Percentiles rank a stretch among this genome's conserved stretches.
Evolutionary conservation across 352 stramenopile species (phyloP).

Genomic region (Phytophthora citrophthora): DNA sequence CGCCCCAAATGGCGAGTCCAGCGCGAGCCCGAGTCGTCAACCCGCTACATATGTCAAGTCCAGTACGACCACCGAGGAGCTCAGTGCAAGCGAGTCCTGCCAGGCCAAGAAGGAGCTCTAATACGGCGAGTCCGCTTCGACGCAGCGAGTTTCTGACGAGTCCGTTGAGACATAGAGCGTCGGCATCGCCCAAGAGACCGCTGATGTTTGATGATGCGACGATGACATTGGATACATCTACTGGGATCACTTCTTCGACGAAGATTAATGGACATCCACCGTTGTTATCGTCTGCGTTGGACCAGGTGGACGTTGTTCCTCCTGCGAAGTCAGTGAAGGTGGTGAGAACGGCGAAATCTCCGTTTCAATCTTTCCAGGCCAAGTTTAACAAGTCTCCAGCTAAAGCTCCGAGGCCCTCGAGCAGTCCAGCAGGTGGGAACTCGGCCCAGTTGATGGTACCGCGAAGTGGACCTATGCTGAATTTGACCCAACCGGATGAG

Average conservation of each 20-base stretch:
- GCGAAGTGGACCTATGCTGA: constrained; percentile 38
- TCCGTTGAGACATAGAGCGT: constrained; percentile 36
- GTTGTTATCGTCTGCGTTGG: constrained; percentile 39
- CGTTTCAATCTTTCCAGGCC: constrained; percentile 83
- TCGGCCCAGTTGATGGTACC: constrained; percentile 10
- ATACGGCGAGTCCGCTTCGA: constrained; percentile 38
- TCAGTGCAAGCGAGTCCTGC: constrained; percentile 30
- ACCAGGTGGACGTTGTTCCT: constrained; percentile 52
- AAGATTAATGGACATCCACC: constrained; percentile 32
- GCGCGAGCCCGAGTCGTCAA: constrained; percentile 18
- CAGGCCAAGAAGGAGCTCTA: constrained; percentile 23
- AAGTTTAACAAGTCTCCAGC: constrained; percentile 54
- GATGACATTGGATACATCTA: neutral
- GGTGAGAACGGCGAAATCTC: constrained; percentile 57
- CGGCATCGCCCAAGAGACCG: constrained; percentile 44
- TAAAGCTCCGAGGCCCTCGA: constrained; percentile 11
- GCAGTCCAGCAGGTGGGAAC: constrained; percentile 10
- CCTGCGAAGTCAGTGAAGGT: constrained; percentile 24
- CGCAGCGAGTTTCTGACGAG: constrained; percentile 45
- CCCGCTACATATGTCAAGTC: constrained; percentile 39
- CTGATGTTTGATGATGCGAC: constrained; percentile 36
- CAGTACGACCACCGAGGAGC: constrained; percentile 28
- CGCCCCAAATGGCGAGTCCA: constrained; percentile 32
- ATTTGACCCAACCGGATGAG: constrained; percentile 31
- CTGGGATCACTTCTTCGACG: neutral